These are phyloP conservation scores for Mucor sp. DNA, from an alignment of 371 early-diverging fungal species.

Conservation along the genomic window DNA sequence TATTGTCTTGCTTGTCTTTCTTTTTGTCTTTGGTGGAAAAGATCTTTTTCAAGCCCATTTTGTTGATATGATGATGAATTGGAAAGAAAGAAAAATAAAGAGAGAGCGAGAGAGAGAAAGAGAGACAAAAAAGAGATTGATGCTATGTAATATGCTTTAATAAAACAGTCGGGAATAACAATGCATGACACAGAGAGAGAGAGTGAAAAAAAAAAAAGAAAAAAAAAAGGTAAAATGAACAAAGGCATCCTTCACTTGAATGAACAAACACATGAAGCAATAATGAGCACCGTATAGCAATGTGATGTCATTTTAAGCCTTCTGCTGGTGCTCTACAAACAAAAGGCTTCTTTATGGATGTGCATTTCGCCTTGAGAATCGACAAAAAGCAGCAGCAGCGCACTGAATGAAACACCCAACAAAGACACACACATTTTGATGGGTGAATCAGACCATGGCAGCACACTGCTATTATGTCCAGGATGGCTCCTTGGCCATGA, in stretches of 20 bases:
- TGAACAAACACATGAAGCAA: background rate
- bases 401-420: background rate
- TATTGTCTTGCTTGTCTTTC: background rate
- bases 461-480: background rate
- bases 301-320: slow-evolving; percentile 3
- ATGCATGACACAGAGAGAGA: background rate
- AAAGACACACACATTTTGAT: background rate
- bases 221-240: background rate
- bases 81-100: background rate
- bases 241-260: background rate
- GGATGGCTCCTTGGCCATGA: background rate
- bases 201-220: background rate
- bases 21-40: slow-evolving; percentile 20
- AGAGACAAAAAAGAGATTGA: background rate
- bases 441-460: background rate
- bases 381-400: background rate
- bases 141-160: background rate
- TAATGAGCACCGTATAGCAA: background rate
- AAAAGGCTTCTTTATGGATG: background rate
- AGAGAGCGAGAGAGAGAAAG: background rate
- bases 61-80: background rate
- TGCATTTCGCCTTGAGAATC: background rate
- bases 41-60: slow-evolving; percentile 27
- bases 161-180: slow-evolving; percentile 2
- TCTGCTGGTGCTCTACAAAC: background rate